Evolutionary conservation across 441 rosid species (phyloP).

Genomic region (Populus hybrid): DNA sequence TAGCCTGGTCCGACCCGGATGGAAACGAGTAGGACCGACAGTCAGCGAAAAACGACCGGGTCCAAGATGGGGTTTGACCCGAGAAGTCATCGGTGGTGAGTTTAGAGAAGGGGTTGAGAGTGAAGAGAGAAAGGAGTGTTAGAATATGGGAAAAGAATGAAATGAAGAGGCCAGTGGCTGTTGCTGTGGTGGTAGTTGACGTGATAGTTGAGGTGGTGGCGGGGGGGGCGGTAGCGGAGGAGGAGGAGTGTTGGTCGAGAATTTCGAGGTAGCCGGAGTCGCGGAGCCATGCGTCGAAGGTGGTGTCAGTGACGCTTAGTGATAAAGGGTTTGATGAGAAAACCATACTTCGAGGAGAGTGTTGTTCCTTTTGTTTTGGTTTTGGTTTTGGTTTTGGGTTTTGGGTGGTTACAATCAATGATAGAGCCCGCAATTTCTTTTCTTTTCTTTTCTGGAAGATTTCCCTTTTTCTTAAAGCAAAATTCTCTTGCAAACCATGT

Average conservation of each 20-base stretch:
- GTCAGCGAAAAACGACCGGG: slow-evolving; percentile 62
- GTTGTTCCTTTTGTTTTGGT: neutral
- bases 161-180: slow-evolving; percentile 39
- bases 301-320: slow-evolving; percentile 68
- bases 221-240: slow-evolving; percentile 24
- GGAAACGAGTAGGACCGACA: slow-evolving; percentile 72
- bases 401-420: too few relatives aligned
- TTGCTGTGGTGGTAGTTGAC: slow-evolving; percentile 17
- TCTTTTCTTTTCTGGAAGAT: neutral
- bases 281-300: slow-evolving; percentile 93
- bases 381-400: neutral
- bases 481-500: too few relatives aligned
- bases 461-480: too few relatives aligned
- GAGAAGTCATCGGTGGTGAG: slow-evolving; percentile 79
- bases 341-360: slow-evolving; percentile 26
- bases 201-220: slow-evolving; percentile 18
- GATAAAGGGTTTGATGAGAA: slow-evolving; percentile 79
- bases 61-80: slow-evolving; percentile 80
- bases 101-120: slow-evolving; percentile 80
- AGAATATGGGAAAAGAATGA: slow-evolving; percentile 40
- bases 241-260: slow-evolving; percentile 56
- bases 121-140: slow-evolving; percentile 57
- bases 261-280: slow-evolving; percentile 95
- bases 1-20: slow-evolving; percentile 52
- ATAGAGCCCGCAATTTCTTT: too few relatives aligned